Evolutionary conservation across 768 basidiomycete species (phyloP).

Genomic region (Mycena rosella): DNA sequence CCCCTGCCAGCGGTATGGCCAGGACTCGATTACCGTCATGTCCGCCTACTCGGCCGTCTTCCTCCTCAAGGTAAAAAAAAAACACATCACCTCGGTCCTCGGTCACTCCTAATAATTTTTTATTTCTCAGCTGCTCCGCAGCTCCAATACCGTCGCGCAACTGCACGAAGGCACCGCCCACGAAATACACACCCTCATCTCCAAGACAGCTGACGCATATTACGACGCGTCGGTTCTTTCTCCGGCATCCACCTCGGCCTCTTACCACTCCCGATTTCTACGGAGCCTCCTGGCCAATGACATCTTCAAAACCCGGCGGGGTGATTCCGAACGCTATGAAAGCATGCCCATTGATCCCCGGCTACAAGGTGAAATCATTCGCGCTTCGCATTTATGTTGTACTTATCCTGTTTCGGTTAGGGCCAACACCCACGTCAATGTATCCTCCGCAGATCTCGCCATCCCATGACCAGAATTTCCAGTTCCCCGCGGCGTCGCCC

Average conservation of each 20-base stretch:
- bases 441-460: constrained; percentile 44
- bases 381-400: constrained; percentile 26
- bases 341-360: constrained; percentile 67
- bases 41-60: constrained; percentile 89
- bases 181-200: constrained; percentile 76
- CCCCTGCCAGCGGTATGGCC: constrained; percentile 76
- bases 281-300: constrained; percentile 76
- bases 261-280: constrained; percentile 85
- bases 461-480: constrained; percentile 52
- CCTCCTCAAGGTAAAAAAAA: constrained; percentile 71
- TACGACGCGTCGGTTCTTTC: constrained; percentile 75
- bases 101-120: constrained; percentile 8
- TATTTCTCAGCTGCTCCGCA: constrained; percentile 77
- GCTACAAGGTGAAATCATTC: constrained; percentile 61
- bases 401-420: constrained; percentile 18
- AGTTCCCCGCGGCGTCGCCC: constrained; percentile 57
- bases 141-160: constrained; percentile 67
- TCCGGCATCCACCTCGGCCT: constrained; percentile 73
- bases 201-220: constrained; percentile 82
- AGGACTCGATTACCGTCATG: constrained; percentile 89
- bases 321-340: constrained; percentile 54
- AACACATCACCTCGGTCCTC: constrained; percentile 28
- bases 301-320: constrained; percentile 65
- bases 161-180: constrained; percentile 71
- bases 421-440: constrained; percentile 26